Evolutionary conservation across 1,139 yeast genomes (phyloP).

Genomic region (Torulaspora pretoriensis): DNA sequence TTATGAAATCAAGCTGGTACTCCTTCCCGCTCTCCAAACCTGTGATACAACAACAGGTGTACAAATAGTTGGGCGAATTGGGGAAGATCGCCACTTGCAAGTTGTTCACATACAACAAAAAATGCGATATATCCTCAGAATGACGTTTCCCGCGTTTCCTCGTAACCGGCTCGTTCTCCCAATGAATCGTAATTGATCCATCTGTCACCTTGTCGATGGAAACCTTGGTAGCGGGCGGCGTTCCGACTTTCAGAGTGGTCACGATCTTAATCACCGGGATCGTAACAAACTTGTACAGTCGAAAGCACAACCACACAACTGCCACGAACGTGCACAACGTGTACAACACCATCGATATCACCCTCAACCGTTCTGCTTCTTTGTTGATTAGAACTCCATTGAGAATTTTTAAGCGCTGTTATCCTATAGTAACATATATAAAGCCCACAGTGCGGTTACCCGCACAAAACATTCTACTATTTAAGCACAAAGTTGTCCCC

Average conservation of each 20-base stretch:
- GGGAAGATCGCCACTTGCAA: conserved; percentile 32
- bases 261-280: conserved; percentile 51
- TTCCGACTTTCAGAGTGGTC: conserved; percentile 47
- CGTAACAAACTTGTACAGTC: conserved; percentile 29
- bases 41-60: conserved; percentile 42
- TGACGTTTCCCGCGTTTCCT: conserved; percentile 4
- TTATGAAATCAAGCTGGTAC: conserved; percentile 54
- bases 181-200: conserved; percentile 49
- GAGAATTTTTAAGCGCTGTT: not conserved
- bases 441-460: conserved; percentile 5
- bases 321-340: conserved; percentile 18
- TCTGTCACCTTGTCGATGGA: conserved; percentile 53
- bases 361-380: not conserved
- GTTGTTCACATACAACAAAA: conserved; percentile 31
- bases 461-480: conserved; percentile 29
- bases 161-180: conserved; percentile 43
- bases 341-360: conserved; percentile 7
- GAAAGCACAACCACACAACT: conserved; percentile 28
- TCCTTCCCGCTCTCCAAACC: conserved; percentile 45
- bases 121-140: conserved; percentile 24
- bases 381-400: not conserved
- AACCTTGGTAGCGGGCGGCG: conserved; percentile 55
- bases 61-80: conserved; percentile 29
- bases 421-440: not conserved
- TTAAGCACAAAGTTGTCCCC: conserved; percentile 83